These are phyloP conservation scores for Alopecurus myosuroides DNA, from an alignment of 176 grass and related monocot species.

Conservation along the genomic window DNA sequence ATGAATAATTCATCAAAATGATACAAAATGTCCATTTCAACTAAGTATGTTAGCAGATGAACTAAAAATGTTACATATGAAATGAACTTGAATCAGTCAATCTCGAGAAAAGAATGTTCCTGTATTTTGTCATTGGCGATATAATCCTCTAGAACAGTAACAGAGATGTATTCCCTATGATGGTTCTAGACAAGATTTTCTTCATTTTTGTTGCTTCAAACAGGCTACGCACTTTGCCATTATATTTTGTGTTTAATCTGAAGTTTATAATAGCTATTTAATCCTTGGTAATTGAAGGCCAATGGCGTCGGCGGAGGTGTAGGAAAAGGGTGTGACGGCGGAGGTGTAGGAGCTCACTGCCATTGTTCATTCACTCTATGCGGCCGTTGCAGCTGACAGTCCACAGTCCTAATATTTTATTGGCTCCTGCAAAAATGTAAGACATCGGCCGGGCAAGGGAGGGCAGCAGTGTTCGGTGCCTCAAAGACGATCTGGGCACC, in stretches of 20 bases:
- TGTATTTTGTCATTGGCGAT: not conserved
- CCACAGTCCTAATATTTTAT: no score
- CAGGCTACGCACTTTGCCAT: not conserved
- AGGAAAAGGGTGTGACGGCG: no score
- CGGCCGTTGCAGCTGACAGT: no score
- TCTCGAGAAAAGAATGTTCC: not conserved
- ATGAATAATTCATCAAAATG: conserved; percentile 1
- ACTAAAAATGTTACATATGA: not conserved
- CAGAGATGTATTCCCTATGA: not conserved
- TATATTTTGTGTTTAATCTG: not conserved
- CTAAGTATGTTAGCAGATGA: not conserved
- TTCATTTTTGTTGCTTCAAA: not conserved
- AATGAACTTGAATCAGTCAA: not conserved
- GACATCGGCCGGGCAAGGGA: no score
- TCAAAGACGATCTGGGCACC: no score
- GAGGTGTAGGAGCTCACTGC: no score
- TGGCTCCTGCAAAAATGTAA: no score
- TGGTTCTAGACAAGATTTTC: not conserved
- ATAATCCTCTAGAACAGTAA: not conserved
- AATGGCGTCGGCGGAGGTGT: not conserved
- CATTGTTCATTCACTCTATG: no score
- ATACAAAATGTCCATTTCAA: not conserved
- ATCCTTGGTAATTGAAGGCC: not conserved
- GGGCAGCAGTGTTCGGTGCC: no score
- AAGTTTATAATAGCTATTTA: not conserved